A percentile compares a stretch with the other conserved stretches of the same genome.
Conservation (phyloP, 331 rosid species). For the Telfairia occidentalis region DNA sequence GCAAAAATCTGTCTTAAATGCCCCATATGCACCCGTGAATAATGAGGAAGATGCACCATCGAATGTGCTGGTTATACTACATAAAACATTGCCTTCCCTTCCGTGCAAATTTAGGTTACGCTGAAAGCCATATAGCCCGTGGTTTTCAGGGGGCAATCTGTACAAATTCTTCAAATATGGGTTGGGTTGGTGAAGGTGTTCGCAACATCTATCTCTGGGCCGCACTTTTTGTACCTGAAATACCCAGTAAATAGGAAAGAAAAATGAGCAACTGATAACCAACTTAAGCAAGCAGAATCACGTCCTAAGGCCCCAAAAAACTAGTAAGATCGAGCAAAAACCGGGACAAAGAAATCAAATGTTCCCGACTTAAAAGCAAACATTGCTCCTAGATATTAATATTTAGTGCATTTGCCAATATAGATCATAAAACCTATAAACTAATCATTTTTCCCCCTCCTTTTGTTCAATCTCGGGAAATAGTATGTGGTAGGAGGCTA, state of each 20-base stretch:
- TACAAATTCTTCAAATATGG: not conserved
- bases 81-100: not conserved
- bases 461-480: not conserved
- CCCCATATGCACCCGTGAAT: not conserved
- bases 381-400: too few species aligned
- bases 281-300: not conserved
- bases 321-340: too few species aligned
- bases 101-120: not conserved
- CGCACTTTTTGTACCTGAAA: not conserved
- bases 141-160: slow-evolving; percentile 2
- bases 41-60: not conserved
- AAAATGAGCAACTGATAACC: not conserved
- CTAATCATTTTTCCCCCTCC: too few species aligned
- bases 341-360: too few species aligned
- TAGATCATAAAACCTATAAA: too few species aligned
- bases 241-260: not conserved
- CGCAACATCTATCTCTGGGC: not conserved
- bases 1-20: not conserved
- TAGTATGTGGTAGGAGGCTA: too few species aligned
- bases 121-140: not conserved
- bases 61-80: not conserved
- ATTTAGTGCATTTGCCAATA: too few species aligned
- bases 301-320: not conserved
- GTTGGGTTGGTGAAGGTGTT: not conserved
- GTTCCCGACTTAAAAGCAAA: too few species aligned